Percentiles rank a stretch among this genome's conserved stretches.
Evolutionary conservation across 2,329 filamentous ascomycete species (phyloP).

Genomic region (Phaeosphaeria sp.): DNA sequence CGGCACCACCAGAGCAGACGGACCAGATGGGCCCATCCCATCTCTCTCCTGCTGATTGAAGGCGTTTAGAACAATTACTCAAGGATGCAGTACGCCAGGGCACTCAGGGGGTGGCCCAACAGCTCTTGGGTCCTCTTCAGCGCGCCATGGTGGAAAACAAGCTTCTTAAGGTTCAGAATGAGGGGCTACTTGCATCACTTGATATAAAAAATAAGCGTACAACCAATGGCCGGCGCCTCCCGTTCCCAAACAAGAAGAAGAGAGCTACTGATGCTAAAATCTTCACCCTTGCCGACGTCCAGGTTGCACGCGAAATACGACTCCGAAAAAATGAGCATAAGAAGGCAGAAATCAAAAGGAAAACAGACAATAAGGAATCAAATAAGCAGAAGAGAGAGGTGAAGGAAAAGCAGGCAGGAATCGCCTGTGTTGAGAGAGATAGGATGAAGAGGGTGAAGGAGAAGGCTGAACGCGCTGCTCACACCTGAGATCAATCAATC

Average conservation of each 20-base stretch:
- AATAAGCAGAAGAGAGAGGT: neutral
- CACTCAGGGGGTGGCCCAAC: neutral
- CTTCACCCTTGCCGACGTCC: neutral
- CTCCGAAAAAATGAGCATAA: neutral
- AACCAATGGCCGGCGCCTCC: neutral
- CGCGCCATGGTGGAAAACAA: neutral
- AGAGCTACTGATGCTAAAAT: neutral
- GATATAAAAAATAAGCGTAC: constrained; percentile 1
- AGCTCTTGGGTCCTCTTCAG: neutral
- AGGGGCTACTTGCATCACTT: neutral
- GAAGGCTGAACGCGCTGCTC: neutral
- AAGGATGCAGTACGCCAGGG: neutral
- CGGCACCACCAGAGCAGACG: neutral
- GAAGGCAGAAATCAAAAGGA: neutral
- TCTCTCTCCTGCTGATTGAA: neutral
- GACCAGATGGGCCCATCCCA: neutral
- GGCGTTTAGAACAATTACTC: neutral
- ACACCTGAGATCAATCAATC: too few relatives aligned
- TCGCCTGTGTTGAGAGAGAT: neutral
- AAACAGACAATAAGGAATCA: neutral
- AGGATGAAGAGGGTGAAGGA: neutral
- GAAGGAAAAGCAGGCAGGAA: neutral
- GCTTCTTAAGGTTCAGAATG: neutral
- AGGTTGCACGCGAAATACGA: neutral
- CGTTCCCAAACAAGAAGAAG: neutral